phyloP scores from a whole-genome alignment of 768 basidiomycete genomes.

The Termitomyces sp. region DNA sequence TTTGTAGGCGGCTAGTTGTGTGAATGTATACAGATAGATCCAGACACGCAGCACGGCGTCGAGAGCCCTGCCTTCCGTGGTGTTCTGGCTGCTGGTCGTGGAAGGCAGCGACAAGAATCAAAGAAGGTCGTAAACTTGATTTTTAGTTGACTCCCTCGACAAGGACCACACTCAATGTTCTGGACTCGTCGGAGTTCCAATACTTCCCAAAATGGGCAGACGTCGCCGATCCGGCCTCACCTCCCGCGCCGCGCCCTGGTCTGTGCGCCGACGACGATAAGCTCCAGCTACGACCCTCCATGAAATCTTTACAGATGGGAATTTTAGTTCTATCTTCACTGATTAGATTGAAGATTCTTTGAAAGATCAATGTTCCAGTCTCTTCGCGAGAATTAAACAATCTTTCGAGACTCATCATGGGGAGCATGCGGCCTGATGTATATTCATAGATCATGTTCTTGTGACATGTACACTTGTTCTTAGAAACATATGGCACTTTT shows the following conservation, averaged over 20 bases:
- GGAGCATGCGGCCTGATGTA: background rate
- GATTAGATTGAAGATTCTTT: background rate
- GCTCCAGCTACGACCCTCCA: background rate
- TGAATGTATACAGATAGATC: background rate
- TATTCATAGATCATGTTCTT: background rate
- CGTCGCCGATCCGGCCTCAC: constrained; percentile 8
- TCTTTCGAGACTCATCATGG: background rate
- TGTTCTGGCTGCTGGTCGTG: background rate
- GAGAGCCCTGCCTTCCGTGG: background rate
- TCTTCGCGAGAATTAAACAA: background rate
- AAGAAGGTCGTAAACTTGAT: constrained; percentile 10
- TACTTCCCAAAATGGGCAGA: constrained; percentile 20
- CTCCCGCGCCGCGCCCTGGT: constrained; percentile 6
- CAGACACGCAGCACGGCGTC: constrained; percentile 1
- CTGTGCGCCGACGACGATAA: constrained; percentile 7
- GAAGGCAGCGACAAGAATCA: background rate
- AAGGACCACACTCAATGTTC: background rate
- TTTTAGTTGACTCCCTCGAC: constrained; percentile 4
- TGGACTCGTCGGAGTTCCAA: constrained; percentile 22
- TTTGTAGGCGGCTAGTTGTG: constrained; percentile 7
- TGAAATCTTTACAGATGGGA: background rate
- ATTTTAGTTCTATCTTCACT: background rate
- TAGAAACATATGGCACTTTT: too few relatives aligned
- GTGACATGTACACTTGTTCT: too few relatives aligned
- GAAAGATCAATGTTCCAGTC: background rate